Base-by-base conservation (phyloP, 371 early-diverging fungal genomes). In the Catenaria anguillulae region DNA sequence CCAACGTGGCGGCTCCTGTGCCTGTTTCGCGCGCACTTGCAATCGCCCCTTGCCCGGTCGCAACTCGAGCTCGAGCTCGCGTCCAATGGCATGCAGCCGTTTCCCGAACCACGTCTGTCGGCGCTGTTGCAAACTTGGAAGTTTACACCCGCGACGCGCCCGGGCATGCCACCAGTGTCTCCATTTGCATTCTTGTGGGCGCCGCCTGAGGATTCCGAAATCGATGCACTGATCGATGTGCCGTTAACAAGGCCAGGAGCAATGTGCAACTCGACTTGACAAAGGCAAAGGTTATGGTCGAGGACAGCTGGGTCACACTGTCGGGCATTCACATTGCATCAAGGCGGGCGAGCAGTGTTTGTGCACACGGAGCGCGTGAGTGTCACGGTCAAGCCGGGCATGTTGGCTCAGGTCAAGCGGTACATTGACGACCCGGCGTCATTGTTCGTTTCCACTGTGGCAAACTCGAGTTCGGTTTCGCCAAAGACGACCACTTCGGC, bases 1-100 rank as follows among this genome's bases (percentile, higher is more conserved):
- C 75, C 76, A 17, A 86, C 86, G 21, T 90, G 91, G 91, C 88
- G 86, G 62, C 60, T 90, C 2, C 64, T 90, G 6, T 78, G 77
- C 4, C 80, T 85, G 43, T 75, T 89, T 65, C 74, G 89, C 13
- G 82, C 84, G 64, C 82, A 82, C 60, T 69, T 81, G 61, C 70
- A 81, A 0, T 61, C 76, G 10, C 26, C 65, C 29, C 61, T 67
- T 4, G 65, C 62, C 13, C 67, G 72, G 12, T 75, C 73, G 23
- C 67, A 66, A 36, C 63, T 83, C 1, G 80, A 84, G 34, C 70
- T 70, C 24, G 56, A 67, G 12, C 68, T 83, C 13, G 77, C 80
- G 17, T 70, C 72, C 33, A 64, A 64, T 24, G 72, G 72, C 19
- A 58, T 77, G 24, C 68, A 74, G 40, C 46, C 64, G 2, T 61